Evolutionary conservation across 23 red algal genomes (phyloP).

Genomic region (Agarophyton chilense): DNA sequence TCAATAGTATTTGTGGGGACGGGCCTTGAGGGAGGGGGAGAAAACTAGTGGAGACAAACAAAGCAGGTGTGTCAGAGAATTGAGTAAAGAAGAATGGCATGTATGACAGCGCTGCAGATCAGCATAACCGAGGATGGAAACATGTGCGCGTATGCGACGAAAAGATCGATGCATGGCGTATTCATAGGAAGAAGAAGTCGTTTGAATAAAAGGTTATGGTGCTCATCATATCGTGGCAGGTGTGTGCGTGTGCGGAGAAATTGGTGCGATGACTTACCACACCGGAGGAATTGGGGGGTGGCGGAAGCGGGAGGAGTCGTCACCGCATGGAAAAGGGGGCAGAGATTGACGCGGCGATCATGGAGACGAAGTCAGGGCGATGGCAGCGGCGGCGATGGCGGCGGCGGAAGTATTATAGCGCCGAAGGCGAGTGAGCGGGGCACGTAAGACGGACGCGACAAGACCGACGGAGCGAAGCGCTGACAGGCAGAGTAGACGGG

Average conservation of each 20-base stretch:
- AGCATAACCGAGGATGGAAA: slow-evolving; percentile 17
- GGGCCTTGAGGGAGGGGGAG: no score
- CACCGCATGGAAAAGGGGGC: no score
- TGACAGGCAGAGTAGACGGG: no score
- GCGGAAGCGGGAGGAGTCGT: no score
- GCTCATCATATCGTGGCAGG: slow-evolving; percentile 6
- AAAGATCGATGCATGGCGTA: background rate
- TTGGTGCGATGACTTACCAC: background rate
- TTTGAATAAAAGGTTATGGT: slow-evolving; percentile 7
- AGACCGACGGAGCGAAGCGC: no score
- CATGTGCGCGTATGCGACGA: background rate
- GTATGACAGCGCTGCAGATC: background rate
- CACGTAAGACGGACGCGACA: no score
- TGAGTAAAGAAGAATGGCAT: background rate
- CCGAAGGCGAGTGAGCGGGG: no score
- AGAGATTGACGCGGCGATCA: background rate
- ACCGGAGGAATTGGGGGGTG: background rate
- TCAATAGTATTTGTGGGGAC: no score
- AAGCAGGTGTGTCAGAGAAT: background rate
- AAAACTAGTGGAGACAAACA: no score
- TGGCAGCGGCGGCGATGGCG: no score
- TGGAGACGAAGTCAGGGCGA: background rate
- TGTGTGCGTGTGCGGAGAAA: background rate
- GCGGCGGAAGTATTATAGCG: no score
- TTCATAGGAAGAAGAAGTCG: slow-evolving; percentile 46